Base-by-base conservation (phyloP, 352 stramenopile species). In the Phytophthora pini region DNA sequence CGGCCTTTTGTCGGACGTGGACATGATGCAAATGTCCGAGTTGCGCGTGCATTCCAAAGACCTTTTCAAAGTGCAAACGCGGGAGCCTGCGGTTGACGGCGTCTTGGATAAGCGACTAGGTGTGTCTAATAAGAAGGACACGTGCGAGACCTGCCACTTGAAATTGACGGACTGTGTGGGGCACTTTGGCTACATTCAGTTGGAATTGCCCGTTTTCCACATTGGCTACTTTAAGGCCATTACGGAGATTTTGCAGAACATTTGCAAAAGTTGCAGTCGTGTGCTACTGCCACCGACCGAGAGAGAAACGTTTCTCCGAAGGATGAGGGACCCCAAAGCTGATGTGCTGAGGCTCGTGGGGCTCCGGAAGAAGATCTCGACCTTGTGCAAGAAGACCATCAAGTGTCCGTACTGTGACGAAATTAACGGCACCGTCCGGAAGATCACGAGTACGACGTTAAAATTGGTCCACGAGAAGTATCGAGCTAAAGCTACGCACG, bases 161-260 rank as follows among this genome's bases (percentile, higher is more conserved):
- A 98, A 98, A 52, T 74, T 99, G 27, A 80, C 91, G 10, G 97
- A 99, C 72, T 99, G 97, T 72, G 95, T 98, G 5, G 98, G 98
- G 13, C 97, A 99, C 74, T 99, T 98, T 84, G 98, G 98, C 17
- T 98, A 99, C 84, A 99, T 99, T 72, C 90, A 97, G 53, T 77
- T 99, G 32, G 93, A 97, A 65, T 88, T 99, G 32, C 98, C 98
- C 0, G 97, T 99, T 56, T 99, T 99, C 76, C 98, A 99, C 82
- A 99, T 99, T 77, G 98, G 98, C 5, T 99, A 99, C 76, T 98
- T 99, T 71, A 99, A 99, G 63, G 95, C 98, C 65, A 99, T 97
- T 48, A 90, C 99, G 11, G 92, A 97, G 52, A 92, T 99, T 15
- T 76, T 99, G 32, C 98, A 99, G 74, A 99, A 97, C 70, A 99